Evolutionary conservation across 495 filamentous ascomycete genomes (phyloP), one percentile per base, ranked within the genome.

Genomic region (Hypoxylon lienhwacheense): DNA sequence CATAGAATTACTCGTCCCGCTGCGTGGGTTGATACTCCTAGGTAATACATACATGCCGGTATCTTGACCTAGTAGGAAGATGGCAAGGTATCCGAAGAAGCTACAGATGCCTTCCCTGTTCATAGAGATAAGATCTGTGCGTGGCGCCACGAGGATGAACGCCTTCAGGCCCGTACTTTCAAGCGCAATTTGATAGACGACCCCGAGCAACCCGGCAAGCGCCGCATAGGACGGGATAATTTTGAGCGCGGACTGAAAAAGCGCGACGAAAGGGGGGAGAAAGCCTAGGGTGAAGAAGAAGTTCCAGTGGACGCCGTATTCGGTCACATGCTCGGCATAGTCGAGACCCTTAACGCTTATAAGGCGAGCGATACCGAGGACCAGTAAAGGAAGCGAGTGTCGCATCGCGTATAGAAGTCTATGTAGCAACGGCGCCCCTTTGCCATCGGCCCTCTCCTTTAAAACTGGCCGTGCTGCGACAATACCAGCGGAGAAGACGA

Each of bases 291-390:
- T 99, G 70, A 99, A 97, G 75, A 99, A 99, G 70, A 99, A 99
- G 69, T 99, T 99, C 93, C 93, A 99, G 68, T 99, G 93, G 7
- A 97, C 89, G 22, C 93, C 93, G 62, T 99, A 99, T 61, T 99
- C 93, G 1, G 90, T 92, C 26, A 97, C 90, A 71, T 99, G 93
- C 68, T 97, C 93, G 1, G 91, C 91, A 66, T 97, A 97, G 64
- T 97, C 91, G 16, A 96, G 74, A 7, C 89, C 88, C 70, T 97
- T 99, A 63, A 97, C 91, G 60, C 83, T 95, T 46, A 86, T 85
- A 12, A 97, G 71, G 16, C 93, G 82, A 42, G 93, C 75, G 31
- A 96, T 55, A 14, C 93, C 93, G 11, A 99, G 76, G 0, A 86
- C 76, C 0, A 97, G 75, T 3, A 99, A 71, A 7, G 95, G 93